Percentiles rank a stretch among this genome's conserved stretches.
These are phyloP conservation scores for Neofusicoccum kwambonambiense DNA, from an alignment of 2,329 filamentous ascomycete genomes.

Conservation along the genomic window DNA sequence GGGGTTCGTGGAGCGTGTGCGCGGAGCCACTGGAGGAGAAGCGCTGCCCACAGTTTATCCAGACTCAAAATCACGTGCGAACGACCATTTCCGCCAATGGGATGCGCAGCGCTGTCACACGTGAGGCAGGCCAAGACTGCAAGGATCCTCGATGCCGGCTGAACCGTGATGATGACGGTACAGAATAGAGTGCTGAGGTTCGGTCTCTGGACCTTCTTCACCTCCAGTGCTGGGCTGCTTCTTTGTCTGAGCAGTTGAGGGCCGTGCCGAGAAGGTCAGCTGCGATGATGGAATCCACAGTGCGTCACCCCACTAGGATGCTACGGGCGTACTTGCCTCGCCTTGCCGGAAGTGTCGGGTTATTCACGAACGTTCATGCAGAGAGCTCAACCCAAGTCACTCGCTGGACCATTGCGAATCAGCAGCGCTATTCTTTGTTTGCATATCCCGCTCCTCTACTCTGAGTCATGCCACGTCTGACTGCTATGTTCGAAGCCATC, in stretches of 20 bases:
- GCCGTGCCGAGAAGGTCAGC: neutral
- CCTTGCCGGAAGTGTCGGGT: neutral
- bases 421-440: neutral
- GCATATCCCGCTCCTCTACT: neutral
- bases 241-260: neutral
- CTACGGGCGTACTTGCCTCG: neutral
- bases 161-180: neutral
- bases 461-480: neutral
- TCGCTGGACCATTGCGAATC: neutral
- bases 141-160: neutral
- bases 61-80: neutral
- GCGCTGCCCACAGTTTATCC: no score
- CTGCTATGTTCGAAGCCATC: neutral
- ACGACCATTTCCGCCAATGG: neutral
- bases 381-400: neutral
- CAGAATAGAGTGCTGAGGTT: neutral
- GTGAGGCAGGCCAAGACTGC: neutral
- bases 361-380: neutral
- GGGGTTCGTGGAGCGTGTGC: neutral
- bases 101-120: neutral
- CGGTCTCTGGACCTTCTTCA: neutral
- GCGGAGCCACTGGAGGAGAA: no score
- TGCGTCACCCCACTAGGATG: conserved; percentile 2
- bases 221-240: neutral
- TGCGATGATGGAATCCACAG: neutral